Conservation (phyloP, 1,284 basidiomycete genomes). For the Microbotryum violaceum region DNA sequence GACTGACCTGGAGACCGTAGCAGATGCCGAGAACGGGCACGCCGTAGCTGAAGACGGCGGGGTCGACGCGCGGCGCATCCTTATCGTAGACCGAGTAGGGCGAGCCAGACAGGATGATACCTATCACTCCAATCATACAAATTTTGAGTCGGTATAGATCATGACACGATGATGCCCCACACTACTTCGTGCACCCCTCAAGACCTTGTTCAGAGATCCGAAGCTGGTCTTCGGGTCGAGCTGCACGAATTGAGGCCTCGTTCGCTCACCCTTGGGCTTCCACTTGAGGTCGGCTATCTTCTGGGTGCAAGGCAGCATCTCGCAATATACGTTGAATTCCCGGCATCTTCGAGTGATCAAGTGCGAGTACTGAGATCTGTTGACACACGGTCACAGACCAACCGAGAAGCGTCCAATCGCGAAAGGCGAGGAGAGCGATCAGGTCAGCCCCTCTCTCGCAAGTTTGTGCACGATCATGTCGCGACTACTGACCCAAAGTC, state of each 20-base stretch:
- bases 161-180: not conserved
- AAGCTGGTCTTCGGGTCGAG: not conserved
- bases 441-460: conserved; percentile 1
- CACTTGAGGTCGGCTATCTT: conserved; percentile 83
- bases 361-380: conserved; percentile 73
- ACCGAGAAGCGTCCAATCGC: not conserved
- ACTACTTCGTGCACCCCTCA: not conserved
- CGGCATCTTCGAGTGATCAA: conserved; percentile 96
- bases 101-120: conserved; percentile 95
- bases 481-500: conserved; percentile 68
- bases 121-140: conserved; percentile 44
- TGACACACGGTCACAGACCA: not conserved
- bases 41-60: conserved; percentile 76
- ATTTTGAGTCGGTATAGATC: not conserved
- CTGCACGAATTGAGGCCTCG: not conserved
- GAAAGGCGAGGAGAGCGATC: not conserved
- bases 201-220: not conserved
- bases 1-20: conserved; percentile 83
- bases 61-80: conserved; percentile 89
- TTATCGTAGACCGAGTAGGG: conserved; percentile 96
- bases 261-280: conserved; percentile 75
- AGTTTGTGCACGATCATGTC: conserved; percentile 1
- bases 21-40: conserved; percentile 95
- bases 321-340: conserved; percentile 95
- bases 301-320: conserved; percentile 94